These are phyloP conservation scores for Lenzites betulinus DNA, from an alignment of 768 basidiomycete species.

Conservation along the genomic window DNA sequence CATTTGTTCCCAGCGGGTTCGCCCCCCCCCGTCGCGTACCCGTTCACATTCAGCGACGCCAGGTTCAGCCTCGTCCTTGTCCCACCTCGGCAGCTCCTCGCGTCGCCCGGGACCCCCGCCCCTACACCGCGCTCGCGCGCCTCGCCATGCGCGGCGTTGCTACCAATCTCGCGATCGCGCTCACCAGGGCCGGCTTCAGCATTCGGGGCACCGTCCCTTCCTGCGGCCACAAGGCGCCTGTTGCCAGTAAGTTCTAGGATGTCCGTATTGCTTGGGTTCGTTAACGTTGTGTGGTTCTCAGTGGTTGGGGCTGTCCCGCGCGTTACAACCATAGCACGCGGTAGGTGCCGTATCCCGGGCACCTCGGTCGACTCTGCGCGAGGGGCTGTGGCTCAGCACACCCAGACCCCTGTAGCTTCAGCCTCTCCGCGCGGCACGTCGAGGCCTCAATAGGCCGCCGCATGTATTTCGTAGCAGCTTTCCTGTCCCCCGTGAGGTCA, in stretches of 20 bases:
- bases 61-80: not conserved
- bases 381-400: not conserved
- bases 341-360: not conserved
- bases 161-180: not conserved
- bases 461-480: not conserved
- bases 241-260: too few relatives aligned
- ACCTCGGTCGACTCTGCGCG: not conserved
- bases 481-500: not conserved
- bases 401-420: not conserved
- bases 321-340: too few relatives aligned
- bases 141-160: not conserved
- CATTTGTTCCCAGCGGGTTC: not conserved
- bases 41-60: not conserved
- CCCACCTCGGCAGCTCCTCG: not conserved
- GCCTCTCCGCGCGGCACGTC: constrained; percentile 1
- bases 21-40: not conserved
- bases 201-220: too few relatives aligned
- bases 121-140: too few relatives aligned
- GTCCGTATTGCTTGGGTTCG: too few relatives aligned
- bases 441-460: not conserved
- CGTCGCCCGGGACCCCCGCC: not conserved
- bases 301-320: too few relatives aligned
- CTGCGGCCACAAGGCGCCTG: too few relatives aligned
- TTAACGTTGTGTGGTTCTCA: too few relatives aligned
- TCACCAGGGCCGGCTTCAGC: too few relatives aligned